Evolutionary conservation across 495 filamentous ascomycete genomes (phyloP), one percentile per base, ranked within the genome.

Genomic region (Neurospora tetrasperma): DNA sequence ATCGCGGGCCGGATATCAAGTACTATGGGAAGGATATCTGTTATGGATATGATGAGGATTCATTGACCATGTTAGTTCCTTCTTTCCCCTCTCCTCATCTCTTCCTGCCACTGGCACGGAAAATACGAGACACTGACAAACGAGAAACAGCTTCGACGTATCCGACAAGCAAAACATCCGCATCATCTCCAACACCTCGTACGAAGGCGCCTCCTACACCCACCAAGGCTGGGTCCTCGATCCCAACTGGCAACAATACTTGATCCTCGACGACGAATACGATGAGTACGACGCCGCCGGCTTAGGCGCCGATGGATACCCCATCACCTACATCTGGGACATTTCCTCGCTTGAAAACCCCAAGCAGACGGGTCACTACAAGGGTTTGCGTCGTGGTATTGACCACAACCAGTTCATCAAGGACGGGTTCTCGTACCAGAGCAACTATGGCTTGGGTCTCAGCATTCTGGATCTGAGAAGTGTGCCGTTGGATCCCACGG

Each of bases 391-490:
- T 16, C 74, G 78, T 14, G 79, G 82, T 39, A 86, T 89, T 70
- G 87, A 89, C 74, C 87, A 89, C 79, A 89, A 89, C 76, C 87
- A 88, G 73, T 89, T 87, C 68, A 79, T 88, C 71, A 68, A 79
- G 46, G 72, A 87, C 42, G 85, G 85, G 11, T 77, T 83, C 39
- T 59, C 80, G 12, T 88, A 85, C 78, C 87, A 88, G 74, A 84
- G 81, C 71, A 86, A 88, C 76, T 89, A 89, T 73, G 85, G 83
- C 16, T 75, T 84, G 6, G 87, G 87, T 2, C 77, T 88, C 44
- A 77, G 87, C 38, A 79, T 89, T 41, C 74, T 87, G 3, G 87
- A 89, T 72, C 78, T 89, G 23, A 70, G 77, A 18, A 81, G 78
- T 44, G 78, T 89, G 66, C 82, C 81, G 18, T 78, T 78, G 31